Evolutionary conservation across 768 basidiomycete species (phyloP), one percentile per base, ranked within the genome.

Genomic region (Brasilioporus rufonigricans): DNA sequence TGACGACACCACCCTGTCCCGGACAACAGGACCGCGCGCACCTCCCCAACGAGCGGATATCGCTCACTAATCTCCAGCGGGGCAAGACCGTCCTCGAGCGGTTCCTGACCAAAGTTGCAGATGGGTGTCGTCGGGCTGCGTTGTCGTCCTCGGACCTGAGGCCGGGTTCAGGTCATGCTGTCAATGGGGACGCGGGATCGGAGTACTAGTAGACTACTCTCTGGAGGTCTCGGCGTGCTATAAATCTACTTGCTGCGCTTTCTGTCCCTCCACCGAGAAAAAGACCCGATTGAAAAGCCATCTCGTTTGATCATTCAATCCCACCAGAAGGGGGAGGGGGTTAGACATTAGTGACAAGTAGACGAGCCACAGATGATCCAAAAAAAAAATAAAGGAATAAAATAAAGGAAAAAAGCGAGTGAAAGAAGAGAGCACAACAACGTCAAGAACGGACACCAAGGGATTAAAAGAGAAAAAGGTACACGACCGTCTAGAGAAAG

Each of bases 21-120:
- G 29, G 27, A 6, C 6, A 5, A 46, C 61, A 89, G 92, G 93
- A 90, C 66, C 91, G 87, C 77, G 94, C 93, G 0, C 97, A 98
- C 77, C 72, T 99, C 23, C 86, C 93, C 3, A 91, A 99, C 67
- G 97, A 99, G 69, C 80, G 93, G 4, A 93, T 98, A 50, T 87
- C 93, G 3, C 72, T 97, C 1, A 71, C 82, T 21, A 98, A 98
- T 63, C 77, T 98, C 23, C 79, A 80, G 19, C 82, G 84, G 36
- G 91, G 91, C 0, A 90, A 90, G 60, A 76, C 82, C 1, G 91
- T 92, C 38, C 66, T 92, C 29, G 86, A 91, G 62, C 81, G 85
- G 16, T 93, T 93, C 69, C 68, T 91, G 49, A 63, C 76, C 2
- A 82, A 80, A 24, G 78, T 83, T 2, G 82, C 80, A 0, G 64